Evolutionary conservation across 179 eudicot species (phyloP), one percentile per base, ranked within the genome.

Genomic region (Camellia oleifera): DNA sequence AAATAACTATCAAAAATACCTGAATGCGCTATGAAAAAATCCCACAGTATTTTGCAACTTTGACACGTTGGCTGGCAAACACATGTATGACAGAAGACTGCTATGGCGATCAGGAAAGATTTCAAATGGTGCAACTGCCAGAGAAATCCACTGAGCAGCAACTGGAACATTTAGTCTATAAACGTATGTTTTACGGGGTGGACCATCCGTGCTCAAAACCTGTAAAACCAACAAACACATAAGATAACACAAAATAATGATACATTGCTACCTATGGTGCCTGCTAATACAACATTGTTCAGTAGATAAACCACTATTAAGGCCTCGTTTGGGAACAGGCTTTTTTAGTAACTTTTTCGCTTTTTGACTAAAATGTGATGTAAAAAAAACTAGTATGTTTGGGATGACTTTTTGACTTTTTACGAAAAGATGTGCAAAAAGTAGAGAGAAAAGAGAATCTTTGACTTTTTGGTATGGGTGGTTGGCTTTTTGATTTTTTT

Each of bases 111-210:
- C 98, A 40, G 98, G 92, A 83, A 94, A 81, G 76, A 96, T 89
- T 81, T 94, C 96, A 85, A 96, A 90, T 61, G 96, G 98, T 57
- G 96, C 99, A 85, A 96, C 98, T 20, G 87, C 93, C 85, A 96
- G 89, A 80, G 97, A 90, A 86, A 96, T 92, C 93, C 94, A 96
- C 78, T 81, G 90, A 76, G 98, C 94, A 80, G 94, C 85, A 76
- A 94, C 97, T 71, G 99, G 99, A 81, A 90, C 84, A 80, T 88
- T 84, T 83, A 96, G 76, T 81, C 85, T 91, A 83, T 96, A 96
- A 5, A 94, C 95, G 88, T 83, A 96, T 61, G 99, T 96, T 88
- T 87, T 96, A 66, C 90, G 89, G 65, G 92, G 91, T 77, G 94
- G 93, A 72, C 87, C 91, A 88, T 96, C 98, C 89, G 91, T 88